Evolutionary conservation across 257 asterid genomes (phyloP).

Genomic region (Asclepias syriaca): DNA sequence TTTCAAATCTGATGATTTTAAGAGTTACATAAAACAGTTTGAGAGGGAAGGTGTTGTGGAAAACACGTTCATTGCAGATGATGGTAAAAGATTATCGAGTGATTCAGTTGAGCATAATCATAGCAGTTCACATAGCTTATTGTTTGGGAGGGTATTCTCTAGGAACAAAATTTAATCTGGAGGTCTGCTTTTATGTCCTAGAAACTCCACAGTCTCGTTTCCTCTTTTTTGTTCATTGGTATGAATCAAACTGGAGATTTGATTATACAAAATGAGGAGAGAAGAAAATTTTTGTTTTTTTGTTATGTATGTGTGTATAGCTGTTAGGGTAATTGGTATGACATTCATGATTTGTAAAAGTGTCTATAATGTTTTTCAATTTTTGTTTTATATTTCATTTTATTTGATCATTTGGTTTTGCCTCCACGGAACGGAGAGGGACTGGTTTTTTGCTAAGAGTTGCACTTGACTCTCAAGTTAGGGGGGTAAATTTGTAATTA

Average conservation of each 20-base stretch:
- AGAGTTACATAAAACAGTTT: slow-evolving; percentile 52
- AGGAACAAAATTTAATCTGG: slow-evolving; percentile 48
- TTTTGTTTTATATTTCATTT: not conserved
- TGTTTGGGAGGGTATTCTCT: slow-evolving; percentile 48
- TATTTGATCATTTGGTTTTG: not conserved
- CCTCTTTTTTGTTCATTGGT: slow-evolving; percentile 37
- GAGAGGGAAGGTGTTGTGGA: slow-evolving; percentile 29
- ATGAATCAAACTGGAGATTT: slow-evolving; percentile 11
- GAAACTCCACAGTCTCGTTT: slow-evolving; percentile 34
- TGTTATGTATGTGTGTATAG: too few species aligned
- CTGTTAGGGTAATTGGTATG: too few species aligned
- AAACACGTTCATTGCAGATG: slow-evolving; percentile 24
- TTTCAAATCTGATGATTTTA: slow-evolving; percentile 30
- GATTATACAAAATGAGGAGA: not conserved
- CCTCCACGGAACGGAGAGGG: not conserved
- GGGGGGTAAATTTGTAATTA: too few species aligned
- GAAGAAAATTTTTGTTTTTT: not conserved
- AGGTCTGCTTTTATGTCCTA: slow-evolving; percentile 56
- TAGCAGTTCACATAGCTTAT: slow-evolving; percentile 32
- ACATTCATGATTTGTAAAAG: not conserved
- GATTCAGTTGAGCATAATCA: slow-evolving; percentile 43
- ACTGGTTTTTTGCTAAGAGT: not conserved
- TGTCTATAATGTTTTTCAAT: not conserved
- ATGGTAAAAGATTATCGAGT: slow-evolving; percentile 21
- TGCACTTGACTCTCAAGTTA: not conserved